Percentiles rank a stretch among this genome's conserved stretches.
Evolutionary conservation across 768 basidiomycete species (phyloP).

Genomic region (Gymnopilus dilepis): DNA sequence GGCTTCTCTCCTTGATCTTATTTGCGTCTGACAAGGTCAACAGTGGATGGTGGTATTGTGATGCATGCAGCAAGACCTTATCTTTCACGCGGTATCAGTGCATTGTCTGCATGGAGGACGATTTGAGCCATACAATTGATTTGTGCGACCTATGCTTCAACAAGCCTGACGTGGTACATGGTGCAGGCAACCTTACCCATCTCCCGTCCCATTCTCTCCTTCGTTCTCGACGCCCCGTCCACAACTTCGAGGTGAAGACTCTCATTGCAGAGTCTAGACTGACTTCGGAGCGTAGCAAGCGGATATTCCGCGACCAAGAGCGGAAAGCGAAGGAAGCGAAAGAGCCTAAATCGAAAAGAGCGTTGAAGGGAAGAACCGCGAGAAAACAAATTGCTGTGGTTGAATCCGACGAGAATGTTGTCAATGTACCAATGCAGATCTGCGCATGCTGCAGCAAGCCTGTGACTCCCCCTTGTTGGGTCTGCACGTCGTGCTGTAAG

Average conservation of each 20-base stretch:
- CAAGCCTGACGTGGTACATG: not conserved
- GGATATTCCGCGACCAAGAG: slow-evolving; percentile 10
- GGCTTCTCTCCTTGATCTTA: not conserved
- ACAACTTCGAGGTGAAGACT: slow-evolving; percentile 11
- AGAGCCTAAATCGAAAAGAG: not conserved
- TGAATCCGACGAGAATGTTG: not conserved
- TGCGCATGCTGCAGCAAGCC: slow-evolving; percentile 9
- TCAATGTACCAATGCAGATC: not conserved
- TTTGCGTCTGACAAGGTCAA: not conserved
- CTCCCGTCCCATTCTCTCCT: slow-evolving; percentile 16
- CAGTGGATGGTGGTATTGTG: slow-evolving; percentile 2
- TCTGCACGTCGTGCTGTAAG: slow-evolving; percentile 18
- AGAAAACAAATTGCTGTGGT: not conserved
- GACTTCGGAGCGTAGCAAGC: slow-evolving; percentile 18
- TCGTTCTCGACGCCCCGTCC: slow-evolving; percentile 12
- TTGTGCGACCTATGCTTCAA: slow-evolving; percentile 18
- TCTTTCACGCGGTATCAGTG: slow-evolving; percentile 19
- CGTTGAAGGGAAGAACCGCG: not conserved
- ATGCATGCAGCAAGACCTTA: slow-evolving; percentile 8
- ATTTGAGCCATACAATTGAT: slow-evolving; percentile 12
- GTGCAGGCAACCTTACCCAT: not conserved
- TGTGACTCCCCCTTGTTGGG: slow-evolving; percentile 19
- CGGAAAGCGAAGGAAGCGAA: not conserved
- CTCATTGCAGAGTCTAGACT: slow-evolving; percentile 8
- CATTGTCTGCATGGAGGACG: slow-evolving; percentile 18